phyloP scores from a whole-genome alignment of 164 flowering plant genomes.

The Aristolochia contorta region DNA sequence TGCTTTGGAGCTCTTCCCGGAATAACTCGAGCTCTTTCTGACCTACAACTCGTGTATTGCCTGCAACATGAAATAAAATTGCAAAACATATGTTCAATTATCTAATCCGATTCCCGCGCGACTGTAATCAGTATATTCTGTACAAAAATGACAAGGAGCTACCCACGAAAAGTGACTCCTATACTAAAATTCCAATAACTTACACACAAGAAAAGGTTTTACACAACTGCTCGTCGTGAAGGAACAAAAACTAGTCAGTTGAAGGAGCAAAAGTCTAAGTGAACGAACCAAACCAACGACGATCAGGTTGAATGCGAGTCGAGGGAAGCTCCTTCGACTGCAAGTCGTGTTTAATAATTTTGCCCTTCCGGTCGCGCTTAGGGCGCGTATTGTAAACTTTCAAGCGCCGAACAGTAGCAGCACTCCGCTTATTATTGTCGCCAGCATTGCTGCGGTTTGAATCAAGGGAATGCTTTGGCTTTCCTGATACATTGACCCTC shows the following conservation, averaged over 20 bases:
- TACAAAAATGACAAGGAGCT: too few relatives aligned
- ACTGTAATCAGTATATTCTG: too few relatives aligned
- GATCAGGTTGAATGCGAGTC: constrained; percentile 82
- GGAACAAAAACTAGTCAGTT: not conserved
- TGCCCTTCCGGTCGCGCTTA: constrained; percentile 52
- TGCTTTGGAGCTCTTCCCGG: constrained; percentile 67
- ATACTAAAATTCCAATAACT: too few relatives aligned
- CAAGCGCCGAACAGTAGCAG: constrained; percentile 92
- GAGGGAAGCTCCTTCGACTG: constrained; percentile 73
- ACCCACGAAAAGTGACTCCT: too few relatives aligned
- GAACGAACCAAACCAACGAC: constrained; percentile 86
- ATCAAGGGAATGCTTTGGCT: constrained; percentile 93
- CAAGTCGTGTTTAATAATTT: constrained; percentile 51
- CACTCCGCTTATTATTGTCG: constrained; percentile 37
- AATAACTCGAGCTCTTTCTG: constrained; percentile 86
- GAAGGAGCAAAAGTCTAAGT: not conserved
- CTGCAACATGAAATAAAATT: constrained; percentile 17
- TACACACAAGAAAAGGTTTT: too few relatives aligned
- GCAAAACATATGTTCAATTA: too few relatives aligned
- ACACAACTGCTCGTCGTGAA: too few relatives aligned
- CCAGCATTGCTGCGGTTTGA: constrained; percentile 34
- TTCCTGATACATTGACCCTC: constrained; percentile 60
- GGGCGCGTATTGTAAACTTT: constrained; percentile 84
- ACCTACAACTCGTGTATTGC: constrained; percentile 73
- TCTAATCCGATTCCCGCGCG: too few relatives aligned